phyloP scores from a whole-genome alignment of 192 early-diverging fungal species.

The Coemansia sp. region DNA sequence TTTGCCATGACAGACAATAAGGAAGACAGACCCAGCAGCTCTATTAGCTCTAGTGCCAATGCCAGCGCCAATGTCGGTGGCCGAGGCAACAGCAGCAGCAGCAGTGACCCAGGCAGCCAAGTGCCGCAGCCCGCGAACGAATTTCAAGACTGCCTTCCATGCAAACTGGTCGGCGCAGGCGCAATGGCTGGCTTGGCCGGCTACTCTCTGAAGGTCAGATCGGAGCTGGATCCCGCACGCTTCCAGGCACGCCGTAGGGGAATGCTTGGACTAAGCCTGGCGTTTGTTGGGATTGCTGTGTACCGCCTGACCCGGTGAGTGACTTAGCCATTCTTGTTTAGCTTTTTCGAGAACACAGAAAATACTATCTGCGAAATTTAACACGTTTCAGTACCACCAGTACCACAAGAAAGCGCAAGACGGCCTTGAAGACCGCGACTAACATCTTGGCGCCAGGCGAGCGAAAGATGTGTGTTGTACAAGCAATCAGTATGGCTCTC shows the following conservation, averaged over 20 bases:
- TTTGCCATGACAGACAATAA: too few species aligned
- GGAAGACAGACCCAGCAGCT: too few species aligned
- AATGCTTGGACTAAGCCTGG: constrained; percentile 29
- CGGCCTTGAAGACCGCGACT: too few species aligned
- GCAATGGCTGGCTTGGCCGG: constrained; percentile 32
- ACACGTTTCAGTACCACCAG: too few species aligned
- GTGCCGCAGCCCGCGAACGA: neutral
- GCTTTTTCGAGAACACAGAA: too few species aligned
- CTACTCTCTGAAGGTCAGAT: constrained; percentile 18
- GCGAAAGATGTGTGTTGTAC: too few species aligned
- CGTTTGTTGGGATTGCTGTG: constrained; percentile 7
- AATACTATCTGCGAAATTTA: too few species aligned
- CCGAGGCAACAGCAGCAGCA: neutral
- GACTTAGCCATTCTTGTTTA: too few species aligned
- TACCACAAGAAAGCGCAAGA: too few species aligned
- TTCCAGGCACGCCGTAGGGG: constrained; percentile 27
- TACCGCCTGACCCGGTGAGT: constrained; percentile 11
- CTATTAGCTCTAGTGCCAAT: too few species aligned
- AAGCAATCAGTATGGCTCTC: neutral
- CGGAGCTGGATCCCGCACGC: constrained; percentile 18
- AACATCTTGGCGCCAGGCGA: too few species aligned
- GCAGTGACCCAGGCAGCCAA: neutral
- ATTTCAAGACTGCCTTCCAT: constrained; percentile 40
- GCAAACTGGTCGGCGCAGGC: constrained; percentile 30
- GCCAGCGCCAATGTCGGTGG: neutral